Evolutionary conservation across 441 rosid genomes (phyloP).

Genomic region (Biscutella auriculata): DNA sequence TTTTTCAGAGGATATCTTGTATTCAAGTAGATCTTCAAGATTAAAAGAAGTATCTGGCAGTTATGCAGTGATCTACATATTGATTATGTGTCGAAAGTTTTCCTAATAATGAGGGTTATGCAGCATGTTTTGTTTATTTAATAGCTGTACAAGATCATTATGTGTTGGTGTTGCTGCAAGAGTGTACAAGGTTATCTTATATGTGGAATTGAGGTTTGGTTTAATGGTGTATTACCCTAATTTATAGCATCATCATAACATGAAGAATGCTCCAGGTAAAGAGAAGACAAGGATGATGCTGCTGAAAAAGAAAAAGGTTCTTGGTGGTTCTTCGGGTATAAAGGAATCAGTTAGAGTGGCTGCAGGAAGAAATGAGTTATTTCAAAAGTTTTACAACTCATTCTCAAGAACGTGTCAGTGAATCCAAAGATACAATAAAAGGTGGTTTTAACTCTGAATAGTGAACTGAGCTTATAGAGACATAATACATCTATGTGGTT

Average conservation of each 20-base stretch:
- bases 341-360: neutral
- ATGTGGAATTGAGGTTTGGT: neutral
- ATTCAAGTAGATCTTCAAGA: no score
- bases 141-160: neutral
- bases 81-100: neutral
- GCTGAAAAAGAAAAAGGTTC: neutral
- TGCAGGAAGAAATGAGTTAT: neutral
- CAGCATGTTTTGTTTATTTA: neutral
- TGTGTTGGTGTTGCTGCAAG: no score
- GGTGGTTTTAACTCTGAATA: no score
- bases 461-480: no score
- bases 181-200: neutral
- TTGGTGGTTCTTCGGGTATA: neutral
- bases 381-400: neutral
- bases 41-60: no score
- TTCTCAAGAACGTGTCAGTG: no score
- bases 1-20: no score
- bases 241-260: neutral
- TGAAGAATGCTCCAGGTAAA: neutral
- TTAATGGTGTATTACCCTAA: neutral
- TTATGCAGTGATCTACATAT: no score
- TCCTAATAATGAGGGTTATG: neutral
- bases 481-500: no score
- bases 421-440: no score
- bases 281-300: neutral